A percentile compares a stretch with the other conserved stretches of the same genome.
Conservation (phyloP, 1,139 yeast species). For the Candida freyschussii region DNA sequence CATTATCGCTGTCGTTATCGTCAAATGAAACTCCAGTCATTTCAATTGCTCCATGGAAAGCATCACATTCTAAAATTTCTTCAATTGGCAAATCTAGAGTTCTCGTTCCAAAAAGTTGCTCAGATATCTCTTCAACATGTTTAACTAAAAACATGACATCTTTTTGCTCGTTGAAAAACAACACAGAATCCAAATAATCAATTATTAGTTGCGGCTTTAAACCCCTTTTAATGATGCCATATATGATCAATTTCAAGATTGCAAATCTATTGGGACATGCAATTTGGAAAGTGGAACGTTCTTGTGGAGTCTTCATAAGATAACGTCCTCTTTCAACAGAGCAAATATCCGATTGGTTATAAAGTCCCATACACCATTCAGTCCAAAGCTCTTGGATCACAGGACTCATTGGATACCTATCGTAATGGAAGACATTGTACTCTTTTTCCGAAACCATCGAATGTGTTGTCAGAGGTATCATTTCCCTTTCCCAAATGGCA, state of each 20-base stretch:
- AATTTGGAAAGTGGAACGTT: constrained; percentile 2
- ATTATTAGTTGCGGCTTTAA: constrained; percentile 3
- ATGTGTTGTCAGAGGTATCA: not conserved
- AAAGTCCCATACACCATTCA: constrained; percentile 4
- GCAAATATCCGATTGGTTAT: constrained; percentile 1
- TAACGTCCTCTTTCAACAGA: constrained; percentile 2
- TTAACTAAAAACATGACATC: constrained; percentile 1
- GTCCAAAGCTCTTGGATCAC: constrained; percentile 3
- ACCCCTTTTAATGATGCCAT: constrained; percentile 1
- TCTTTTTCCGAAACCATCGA: not conserved
- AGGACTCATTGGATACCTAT: constrained; percentile 1
- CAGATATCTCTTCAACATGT: not conserved
- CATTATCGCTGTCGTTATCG: constrained; percentile 2
- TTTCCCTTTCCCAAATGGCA: constrained; percentile 1
- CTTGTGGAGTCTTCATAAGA: not conserved
- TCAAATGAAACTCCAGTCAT: not conserved
- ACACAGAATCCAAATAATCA: constrained; percentile 7
- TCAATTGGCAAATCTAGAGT: not conserved
- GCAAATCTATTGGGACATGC: constrained; percentile 2
- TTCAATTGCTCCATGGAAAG: not conserved
- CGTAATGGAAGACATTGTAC: constrained; percentile 1
- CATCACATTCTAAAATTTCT: constrained; percentile 1
- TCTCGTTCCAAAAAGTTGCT: not conserved
- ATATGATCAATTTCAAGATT: constrained; percentile 4
- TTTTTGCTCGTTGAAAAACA: constrained; percentile 4